These are phyloP conservation scores for Zychaea mexicana DNA, from an alignment of 371 early-diverging fungal species.

Conservation along the genomic window DNA sequence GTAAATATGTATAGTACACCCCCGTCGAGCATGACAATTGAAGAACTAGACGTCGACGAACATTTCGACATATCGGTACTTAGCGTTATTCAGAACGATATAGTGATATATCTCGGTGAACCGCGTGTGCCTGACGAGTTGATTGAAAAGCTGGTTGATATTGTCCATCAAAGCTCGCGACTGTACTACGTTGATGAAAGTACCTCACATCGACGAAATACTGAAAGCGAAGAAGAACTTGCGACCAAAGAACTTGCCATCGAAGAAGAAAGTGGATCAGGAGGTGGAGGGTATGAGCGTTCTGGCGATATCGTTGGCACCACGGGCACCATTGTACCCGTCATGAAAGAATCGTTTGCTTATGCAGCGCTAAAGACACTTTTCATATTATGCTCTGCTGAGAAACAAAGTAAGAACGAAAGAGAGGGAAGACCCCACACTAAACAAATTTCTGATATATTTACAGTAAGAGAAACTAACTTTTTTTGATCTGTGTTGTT, in stretches of 20 bases:
- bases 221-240: conserved; percentile 12
- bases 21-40: conserved; percentile 60
- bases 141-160: conserved; percentile 56
- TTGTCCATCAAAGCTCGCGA: conserved; percentile 59
- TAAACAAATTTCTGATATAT: too few relatives aligned
- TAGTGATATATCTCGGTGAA: conserved; percentile 70
- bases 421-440: too few relatives aligned
- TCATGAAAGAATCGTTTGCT: conserved; percentile 74
- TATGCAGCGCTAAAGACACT: conserved; percentile 67
- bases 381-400: conserved; percentile 66
- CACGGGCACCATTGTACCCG: conserved; percentile 65
- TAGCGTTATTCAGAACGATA: conserved; percentile 64
- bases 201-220: conserved; percentile 14
- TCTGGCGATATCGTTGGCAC: conserved; percentile 47
- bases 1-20: conserved; percentile 51
- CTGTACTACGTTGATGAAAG: conserved; percentile 49
- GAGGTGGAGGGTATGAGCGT: conserved; percentile 15
- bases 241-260: conserved; percentile 16
- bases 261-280: conserved; percentile 10
- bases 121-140: conserved; percentile 64
- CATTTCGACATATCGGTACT: conserved; percentile 79
- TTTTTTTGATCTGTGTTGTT: conserved; percentile 6
- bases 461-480: not conserved
- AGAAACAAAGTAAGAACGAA: conserved; percentile 48
- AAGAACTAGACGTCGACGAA: conserved; percentile 76